Evolutionary conservation across 2,329 filamentous ascomycete species (phyloP).

Genomic region (Lasiodiplodia sp.): DNA sequence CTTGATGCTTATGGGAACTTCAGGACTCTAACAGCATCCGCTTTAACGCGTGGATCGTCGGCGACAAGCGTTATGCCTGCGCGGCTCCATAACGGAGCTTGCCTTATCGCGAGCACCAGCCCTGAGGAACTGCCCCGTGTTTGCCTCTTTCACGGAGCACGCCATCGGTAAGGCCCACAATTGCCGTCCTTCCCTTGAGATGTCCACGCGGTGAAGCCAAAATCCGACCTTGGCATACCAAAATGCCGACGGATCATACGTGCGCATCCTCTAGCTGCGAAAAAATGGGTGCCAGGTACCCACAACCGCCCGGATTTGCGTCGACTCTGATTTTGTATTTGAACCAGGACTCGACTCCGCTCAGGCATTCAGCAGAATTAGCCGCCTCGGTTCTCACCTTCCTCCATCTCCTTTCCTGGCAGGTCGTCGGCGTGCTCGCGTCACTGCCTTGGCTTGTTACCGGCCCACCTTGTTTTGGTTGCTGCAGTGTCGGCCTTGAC

Average conservation of each 20-base stretch:
- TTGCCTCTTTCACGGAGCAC: conserved; percentile 4
- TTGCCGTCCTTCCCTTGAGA: conserved; percentile 1
- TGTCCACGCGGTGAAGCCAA: conserved; percentile 15
- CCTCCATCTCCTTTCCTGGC: neutral
- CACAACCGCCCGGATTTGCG: neutral
- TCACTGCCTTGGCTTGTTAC: neutral
- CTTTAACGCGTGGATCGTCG: neutral
- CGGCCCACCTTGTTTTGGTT: neutral
- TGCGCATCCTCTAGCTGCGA: neutral
- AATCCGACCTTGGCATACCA: neutral
- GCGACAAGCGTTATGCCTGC: neutral
- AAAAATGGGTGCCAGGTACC: conserved; percentile 15
- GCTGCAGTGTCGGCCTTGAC: neutral
- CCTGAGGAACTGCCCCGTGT: neutral
- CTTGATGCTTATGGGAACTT: neutral
- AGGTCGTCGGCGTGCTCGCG: neutral
- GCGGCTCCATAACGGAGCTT: conserved; percentile 6
- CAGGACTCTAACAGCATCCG: neutral
- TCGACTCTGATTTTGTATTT: conserved; percentile 10
- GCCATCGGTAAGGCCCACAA: conserved; percentile 20
- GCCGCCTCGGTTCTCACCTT: too few species aligned
- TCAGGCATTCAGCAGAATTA: neutral
- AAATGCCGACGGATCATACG: neutral
- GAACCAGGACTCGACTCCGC: neutral
- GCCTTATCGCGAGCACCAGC: neutral